These are phyloP conservation scores for Linnemannia elongata DNA, from an alignment of 192 early-diverging fungal genomes.

Conservation along the genomic window DNA sequence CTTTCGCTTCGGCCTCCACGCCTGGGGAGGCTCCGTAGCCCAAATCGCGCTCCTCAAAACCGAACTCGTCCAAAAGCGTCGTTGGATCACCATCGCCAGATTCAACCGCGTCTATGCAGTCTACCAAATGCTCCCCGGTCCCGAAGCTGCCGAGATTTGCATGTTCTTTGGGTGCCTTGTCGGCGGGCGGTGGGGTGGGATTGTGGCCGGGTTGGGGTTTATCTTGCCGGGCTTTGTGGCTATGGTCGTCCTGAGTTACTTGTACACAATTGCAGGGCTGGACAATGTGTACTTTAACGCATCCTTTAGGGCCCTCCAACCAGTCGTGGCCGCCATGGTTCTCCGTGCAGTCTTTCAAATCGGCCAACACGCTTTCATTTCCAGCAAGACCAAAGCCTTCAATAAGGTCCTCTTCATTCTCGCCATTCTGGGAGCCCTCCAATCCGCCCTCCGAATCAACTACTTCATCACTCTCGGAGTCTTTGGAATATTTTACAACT, in stretches of 20 bases:
- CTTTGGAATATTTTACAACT: conserved; percentile 54
- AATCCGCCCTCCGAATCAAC: conserved; percentile 63
- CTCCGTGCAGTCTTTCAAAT: conserved; percentile 63
- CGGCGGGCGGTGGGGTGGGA: conserved; percentile 60
- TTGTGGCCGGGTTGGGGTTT: conserved; percentile 65
- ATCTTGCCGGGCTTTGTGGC: conserved; percentile 63
- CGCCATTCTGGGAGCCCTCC: conserved; percentile 56
- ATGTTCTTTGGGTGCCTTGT: conserved; percentile 67
- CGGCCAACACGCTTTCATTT: conserved; percentile 60
- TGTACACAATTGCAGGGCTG: conserved; percentile 60
- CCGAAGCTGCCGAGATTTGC: conserved; percentile 69
- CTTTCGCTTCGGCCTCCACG: conserved; percentile 59
- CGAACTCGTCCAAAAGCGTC: conserved; percentile 53
- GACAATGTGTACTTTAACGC: conserved; percentile 67
- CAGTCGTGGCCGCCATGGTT: conserved; percentile 69
- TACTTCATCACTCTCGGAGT: conserved; percentile 66
- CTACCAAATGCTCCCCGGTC: conserved; percentile 70
- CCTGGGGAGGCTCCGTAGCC: conserved; percentile 69
- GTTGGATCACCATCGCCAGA: conserved; percentile 61
- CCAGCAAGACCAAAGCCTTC: conserved; percentile 59
- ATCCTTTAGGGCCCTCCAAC: conserved; percentile 65
- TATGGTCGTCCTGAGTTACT: conserved; percentile 59
- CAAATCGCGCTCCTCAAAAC: conserved; percentile 69
- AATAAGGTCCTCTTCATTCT: conserved; percentile 44
- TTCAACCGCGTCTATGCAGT: conserved; percentile 71